phyloP scores from a whole-genome alignment of 352 stramenopile species.

The Phytophthora pisi region DNA sequence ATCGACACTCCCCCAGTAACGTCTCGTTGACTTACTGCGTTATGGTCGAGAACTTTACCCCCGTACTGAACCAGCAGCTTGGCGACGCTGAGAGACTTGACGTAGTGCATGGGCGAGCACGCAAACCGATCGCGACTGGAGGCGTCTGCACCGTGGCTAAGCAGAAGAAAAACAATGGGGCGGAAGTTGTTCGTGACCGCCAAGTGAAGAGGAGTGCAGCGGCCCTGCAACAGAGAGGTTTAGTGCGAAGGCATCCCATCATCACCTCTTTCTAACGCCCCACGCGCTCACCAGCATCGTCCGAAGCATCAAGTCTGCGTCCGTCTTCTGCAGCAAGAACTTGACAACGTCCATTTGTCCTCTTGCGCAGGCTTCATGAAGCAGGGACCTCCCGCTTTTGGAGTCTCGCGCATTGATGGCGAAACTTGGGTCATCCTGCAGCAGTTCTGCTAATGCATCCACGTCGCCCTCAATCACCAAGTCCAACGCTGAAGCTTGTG shows the following conservation, averaged over 20 bases:
- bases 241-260: neutral
- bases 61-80: slow-evolving; percentile 73
- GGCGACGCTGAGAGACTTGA: slow-evolving; percentile 61
- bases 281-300: slow-evolving; percentile 63
- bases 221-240: slow-evolving; percentile 41
- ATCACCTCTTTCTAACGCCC: no score
- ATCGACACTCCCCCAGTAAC: neutral
- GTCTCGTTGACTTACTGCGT: slow-evolving; percentile 37
- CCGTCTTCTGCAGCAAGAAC: slow-evolving; percentile 50
- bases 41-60: slow-evolving; percentile 61
- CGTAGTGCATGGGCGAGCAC: slow-evolving; percentile 74
- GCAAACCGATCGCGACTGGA: slow-evolving; percentile 64
- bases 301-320: slow-evolving; percentile 56
- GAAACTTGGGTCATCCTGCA: slow-evolving; percentile 25
- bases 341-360: slow-evolving; percentile 61
- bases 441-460: slow-evolving; percentile 28
- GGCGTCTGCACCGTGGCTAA: slow-evolving; percentile 68
- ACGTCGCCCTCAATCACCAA: slow-evolving; percentile 39
- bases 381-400: slow-evolving; percentile 48
- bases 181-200: slow-evolving; percentile 65
- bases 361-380: slow-evolving; percentile 67
- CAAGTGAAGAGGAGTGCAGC: slow-evolving; percentile 63
- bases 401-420: slow-evolving; percentile 48
- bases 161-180: slow-evolving; percentile 65
- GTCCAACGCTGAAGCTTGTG: slow-evolving; percentile 25